Conservation (phyloP, 2,329 filamentous ascomycete genomes). For the Fusarium anguioides region DNA sequence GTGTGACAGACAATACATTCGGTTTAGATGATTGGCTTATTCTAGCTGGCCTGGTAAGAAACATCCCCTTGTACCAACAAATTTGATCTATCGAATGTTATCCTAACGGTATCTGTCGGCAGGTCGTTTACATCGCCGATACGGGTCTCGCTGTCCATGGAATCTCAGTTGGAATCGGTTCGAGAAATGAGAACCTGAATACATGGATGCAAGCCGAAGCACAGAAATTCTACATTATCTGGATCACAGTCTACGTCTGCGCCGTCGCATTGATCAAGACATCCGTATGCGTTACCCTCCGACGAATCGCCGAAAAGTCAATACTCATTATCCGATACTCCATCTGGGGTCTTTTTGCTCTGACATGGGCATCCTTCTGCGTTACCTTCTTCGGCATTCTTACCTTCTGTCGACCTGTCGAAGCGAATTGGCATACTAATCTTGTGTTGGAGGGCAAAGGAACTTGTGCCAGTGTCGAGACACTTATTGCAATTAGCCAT, state of each 20-base stretch:
- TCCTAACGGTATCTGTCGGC: too few species aligned
- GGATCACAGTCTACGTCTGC: slow-evolving; percentile 7
- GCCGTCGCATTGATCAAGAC: slow-evolving; percentile 12
- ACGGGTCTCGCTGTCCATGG: background rate
- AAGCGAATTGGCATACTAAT: background rate
- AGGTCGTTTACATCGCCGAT: background rate
- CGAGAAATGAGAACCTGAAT: background rate
- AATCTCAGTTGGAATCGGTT: background rate
- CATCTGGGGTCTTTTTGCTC: slow-evolving; percentile 1
- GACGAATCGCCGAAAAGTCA: slow-evolving; percentile 3
- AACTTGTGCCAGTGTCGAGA: background rate
- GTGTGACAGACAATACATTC: background rate
- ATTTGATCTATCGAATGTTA: too few species aligned
- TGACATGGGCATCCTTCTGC: slow-evolving; percentile 2
- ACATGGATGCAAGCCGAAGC: background rate
- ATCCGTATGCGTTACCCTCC: background rate
- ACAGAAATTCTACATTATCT: slow-evolving; percentile 10
- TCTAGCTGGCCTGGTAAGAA: background rate
- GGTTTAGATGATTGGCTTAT: background rate
- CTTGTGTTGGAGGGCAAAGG: background rate
- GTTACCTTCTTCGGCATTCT: slow-evolving; percentile 9
- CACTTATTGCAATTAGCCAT: slow-evolving; percentile 9
- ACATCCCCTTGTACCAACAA: too few species aligned
- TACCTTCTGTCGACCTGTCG: background rate
- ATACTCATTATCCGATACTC: background rate